Conservation (phyloP, 208 protist species). For the Acanthamoeba culbertsoni region DNA sequence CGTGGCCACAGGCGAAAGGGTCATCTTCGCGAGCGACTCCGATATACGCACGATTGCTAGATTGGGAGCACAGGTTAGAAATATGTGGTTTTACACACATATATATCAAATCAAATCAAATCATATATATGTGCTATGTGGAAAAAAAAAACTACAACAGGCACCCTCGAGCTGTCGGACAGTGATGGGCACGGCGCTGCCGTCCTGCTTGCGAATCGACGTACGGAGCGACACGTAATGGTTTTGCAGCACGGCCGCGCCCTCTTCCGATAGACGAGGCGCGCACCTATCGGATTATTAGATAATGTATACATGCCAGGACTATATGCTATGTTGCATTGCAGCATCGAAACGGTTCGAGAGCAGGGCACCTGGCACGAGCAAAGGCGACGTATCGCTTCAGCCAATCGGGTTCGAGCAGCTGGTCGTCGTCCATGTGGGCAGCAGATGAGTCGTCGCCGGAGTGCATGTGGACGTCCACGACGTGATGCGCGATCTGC, state of each 20-base stretch:
- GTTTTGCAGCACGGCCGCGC: constrained; percentile 91
- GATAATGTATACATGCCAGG: not conserved
- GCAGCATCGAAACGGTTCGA: not conserved
- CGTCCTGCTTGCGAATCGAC: constrained; percentile 85
- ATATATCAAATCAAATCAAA: not conserved
- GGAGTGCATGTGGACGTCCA: constrained; percentile 62
- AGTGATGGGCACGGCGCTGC: constrained; percentile 91
- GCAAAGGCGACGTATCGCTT: constrained; percentile 48
- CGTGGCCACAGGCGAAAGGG: constrained; percentile 78
- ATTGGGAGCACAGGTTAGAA: not conserved
- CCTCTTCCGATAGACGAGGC: constrained; percentile 91
- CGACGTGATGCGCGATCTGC: constrained; percentile 69
- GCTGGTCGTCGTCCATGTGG: not conserved
- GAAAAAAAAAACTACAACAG: not conserved
- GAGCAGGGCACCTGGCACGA: not conserved
- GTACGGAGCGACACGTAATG: constrained; percentile 95
- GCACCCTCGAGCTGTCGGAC: constrained; percentile 89
- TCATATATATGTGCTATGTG: not conserved
- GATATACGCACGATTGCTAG: constrained; percentile 95
- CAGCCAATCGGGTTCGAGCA: not conserved
- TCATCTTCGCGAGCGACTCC: constrained; percentile 96
- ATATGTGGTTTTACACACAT: not conserved
- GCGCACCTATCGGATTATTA: constrained; percentile 76
- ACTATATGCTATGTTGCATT: not conserved
- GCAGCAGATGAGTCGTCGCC: not conserved